These are phyloP conservation scores for Fraxinus sp. DNA, from an alignment of 305 asterid genomes.

Conservation along the genomic window DNA sequence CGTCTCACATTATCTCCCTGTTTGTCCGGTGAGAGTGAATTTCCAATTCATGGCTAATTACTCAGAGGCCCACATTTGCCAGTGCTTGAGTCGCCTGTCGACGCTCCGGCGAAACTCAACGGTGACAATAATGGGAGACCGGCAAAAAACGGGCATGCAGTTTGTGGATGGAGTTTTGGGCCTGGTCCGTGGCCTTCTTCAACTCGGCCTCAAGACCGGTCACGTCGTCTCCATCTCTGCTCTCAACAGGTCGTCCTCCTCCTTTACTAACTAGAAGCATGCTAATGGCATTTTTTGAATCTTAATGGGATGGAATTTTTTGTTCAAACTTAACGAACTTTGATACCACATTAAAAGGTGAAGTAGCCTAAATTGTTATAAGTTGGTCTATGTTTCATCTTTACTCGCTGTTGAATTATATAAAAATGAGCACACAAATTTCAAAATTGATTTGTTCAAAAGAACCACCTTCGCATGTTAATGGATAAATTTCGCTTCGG, in stretches of 20 bases:
- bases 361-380: too few species aligned
- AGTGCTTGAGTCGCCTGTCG: conserved; percentile 70
- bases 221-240: conserved; percentile 89
- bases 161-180: conserved; percentile 57
- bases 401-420: too few species aligned
- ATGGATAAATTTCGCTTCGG: too few species aligned
- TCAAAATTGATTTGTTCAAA: too few species aligned
- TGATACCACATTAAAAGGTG: too few species aligned
- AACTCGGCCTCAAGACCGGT: conserved; percentile 73
- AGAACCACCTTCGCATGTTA: too few species aligned
- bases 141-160: conserved; percentile 68
- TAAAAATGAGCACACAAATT: too few species aligned
- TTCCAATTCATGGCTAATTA: conserved; percentile 41
- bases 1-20: not conserved
- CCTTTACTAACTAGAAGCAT: not conserved
- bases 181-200: conserved; percentile 58
- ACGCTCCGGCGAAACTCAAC: conserved; percentile 52
- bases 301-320: too few species aligned
- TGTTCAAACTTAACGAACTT: too few species aligned
- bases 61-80: conserved; percentile 80
- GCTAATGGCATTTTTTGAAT: not conserved
- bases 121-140: conserved; percentile 48
- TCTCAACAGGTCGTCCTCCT: conserved; percentile 73
- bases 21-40: not conserved
- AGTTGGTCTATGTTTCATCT: too few species aligned